These are phyloP conservation scores for Auxenochlorella pyrenoidosa DNA, from an alignment of 139 green algal species.

Conservation along the genomic window DNA sequence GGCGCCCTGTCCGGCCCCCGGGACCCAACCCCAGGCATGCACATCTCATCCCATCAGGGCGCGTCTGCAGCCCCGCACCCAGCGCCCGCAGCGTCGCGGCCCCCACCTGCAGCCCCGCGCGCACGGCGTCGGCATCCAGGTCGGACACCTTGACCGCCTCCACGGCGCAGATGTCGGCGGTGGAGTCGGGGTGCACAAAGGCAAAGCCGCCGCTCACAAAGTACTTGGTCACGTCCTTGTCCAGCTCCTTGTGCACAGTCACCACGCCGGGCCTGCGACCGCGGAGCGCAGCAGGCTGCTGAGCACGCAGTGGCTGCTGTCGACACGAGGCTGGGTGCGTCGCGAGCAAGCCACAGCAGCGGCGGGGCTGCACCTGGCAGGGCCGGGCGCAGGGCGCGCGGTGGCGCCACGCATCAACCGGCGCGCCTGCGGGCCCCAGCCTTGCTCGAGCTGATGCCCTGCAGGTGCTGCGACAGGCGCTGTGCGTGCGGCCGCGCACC, in stretches of 20 bases:
- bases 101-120: constrained; percentile 62
- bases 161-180: constrained; percentile 82
- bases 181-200: constrained; percentile 88
- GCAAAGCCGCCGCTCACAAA: constrained; percentile 90
- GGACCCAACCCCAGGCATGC: no score
- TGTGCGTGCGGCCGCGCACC: not conserved
- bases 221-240: constrained; percentile 84
- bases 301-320: not conserved
- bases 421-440: no score
- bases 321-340: not conserved
- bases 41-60: no score
- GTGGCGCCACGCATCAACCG: not conserved
- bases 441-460: not conserved
- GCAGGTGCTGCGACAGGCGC: not conserved
- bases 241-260: constrained; percentile 80
- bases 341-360: not conserved
- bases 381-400: not conserved
- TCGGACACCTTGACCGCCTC: constrained; percentile 85
- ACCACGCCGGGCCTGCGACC: constrained; percentile 79
- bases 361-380: not conserved
- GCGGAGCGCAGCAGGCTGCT: not conserved
- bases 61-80: no score
- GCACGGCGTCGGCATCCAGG: constrained; percentile 77
- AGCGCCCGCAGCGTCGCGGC: no score
- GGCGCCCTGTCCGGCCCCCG: no score